A percentile compares a stretch with the other conserved stretches of the same genome.
phyloP scores from a whole-genome alignment of 1,284 basidiomycete species.

The Phaffia rhodozyma region DNA sequence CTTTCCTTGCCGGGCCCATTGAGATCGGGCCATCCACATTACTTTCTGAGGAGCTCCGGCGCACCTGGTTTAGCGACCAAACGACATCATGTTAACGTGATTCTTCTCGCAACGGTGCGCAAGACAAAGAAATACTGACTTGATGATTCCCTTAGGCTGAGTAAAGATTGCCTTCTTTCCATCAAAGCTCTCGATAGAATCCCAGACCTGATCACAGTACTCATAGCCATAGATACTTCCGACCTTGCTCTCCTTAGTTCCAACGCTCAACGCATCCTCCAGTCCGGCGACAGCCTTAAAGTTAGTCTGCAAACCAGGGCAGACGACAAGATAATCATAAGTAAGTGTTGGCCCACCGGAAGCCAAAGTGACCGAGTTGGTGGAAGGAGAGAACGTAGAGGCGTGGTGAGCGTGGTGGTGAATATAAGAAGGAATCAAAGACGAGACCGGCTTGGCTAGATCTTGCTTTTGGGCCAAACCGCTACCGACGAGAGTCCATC shows the following conservation, averaged over 20 bases:
- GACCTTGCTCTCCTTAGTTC: slow-evolving; percentile 61
- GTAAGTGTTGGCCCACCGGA: slow-evolving; percentile 55
- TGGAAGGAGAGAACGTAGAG: slow-evolving; percentile 58
- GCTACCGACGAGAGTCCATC: slow-evolving; percentile 81
- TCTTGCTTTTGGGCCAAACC: slow-evolving; percentile 58
- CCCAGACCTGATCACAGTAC: slow-evolving; percentile 77
- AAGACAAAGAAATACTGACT: slow-evolving; percentile 46
- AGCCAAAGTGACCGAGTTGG: slow-evolving; percentile 58
- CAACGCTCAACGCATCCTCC: slow-evolving; percentile 53
- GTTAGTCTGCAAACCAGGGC: slow-evolving; percentile 76
- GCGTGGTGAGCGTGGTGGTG: slow-evolving; percentile 57
- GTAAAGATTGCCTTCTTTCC: slow-evolving; percentile 85
- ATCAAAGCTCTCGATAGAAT: slow-evolving; percentile 60
- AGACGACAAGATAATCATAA: slow-evolving; percentile 83
- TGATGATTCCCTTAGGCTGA: slow-evolving; percentile 86
- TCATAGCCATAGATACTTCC: slow-evolving; percentile 87
- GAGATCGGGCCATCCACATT: slow-evolving; percentile 72
- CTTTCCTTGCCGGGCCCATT: slow-evolving; percentile 34
- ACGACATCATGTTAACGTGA: neutral
- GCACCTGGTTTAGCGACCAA: slow-evolving; percentile 3
- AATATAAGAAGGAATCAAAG: slow-evolving; percentile 62
- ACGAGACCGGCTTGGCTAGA: slow-evolving; percentile 54
- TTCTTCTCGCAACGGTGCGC: too few relatives aligned
- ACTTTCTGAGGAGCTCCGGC: slow-evolving; percentile 73
- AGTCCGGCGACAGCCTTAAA: slow-evolving; percentile 54